phyloP scores from a whole-genome alignment of 2,329 filamentous ascomycete species.

The Paraconiothyrium brasiliense region DNA sequence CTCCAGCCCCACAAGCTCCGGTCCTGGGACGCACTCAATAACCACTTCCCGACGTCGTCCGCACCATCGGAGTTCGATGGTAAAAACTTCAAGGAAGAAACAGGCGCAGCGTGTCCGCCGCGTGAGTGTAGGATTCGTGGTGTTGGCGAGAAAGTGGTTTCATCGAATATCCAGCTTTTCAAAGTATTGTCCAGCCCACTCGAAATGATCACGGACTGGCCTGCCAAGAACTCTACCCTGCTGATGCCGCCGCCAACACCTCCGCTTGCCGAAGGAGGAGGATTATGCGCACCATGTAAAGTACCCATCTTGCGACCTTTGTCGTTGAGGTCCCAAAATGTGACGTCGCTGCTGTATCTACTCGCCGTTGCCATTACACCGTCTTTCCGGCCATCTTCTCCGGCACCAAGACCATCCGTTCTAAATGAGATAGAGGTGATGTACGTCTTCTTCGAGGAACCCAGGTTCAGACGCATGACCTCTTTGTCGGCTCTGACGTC shows the following conservation, averaged over 20 bases:
- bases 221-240: slow-evolving; percentile 86
- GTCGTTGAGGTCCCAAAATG: slow-evolving; percentile 94
- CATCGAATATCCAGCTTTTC: slow-evolving; percentile 96
- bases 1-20: slow-evolving; percentile 97
- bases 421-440: slow-evolving; percentile 89
- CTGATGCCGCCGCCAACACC: slow-evolving; percentile 78
- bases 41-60: slow-evolving; percentile 90
- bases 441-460: slow-evolving; percentile 67
- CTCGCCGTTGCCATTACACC: slow-evolving; percentile 96
- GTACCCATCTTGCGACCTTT: slow-evolving; percentile 88
- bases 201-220: slow-evolving; percentile 89
- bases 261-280: slow-evolving; percentile 66
- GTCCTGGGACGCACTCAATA: slow-evolving; percentile 88
- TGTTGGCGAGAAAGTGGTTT: slow-evolving; percentile 85
- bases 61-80: slow-evolving; percentile 89
- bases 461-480: slow-evolving; percentile 74
- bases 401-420: slow-evolving; percentile 87
- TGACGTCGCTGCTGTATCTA: slow-evolving; percentile 81
- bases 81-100: slow-evolving; percentile 84
- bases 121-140: slow-evolving; percentile 86
- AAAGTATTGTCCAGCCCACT: slow-evolving; percentile 93
- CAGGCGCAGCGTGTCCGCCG: slow-evolving; percentile 86
- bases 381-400: slow-evolving; percentile 80
- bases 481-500: slow-evolving; percentile 82
- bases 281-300: slow-evolving; percentile 86